Conservation (phyloP, 345 rosid species). For the Anastatica hierochuntica region DNA sequence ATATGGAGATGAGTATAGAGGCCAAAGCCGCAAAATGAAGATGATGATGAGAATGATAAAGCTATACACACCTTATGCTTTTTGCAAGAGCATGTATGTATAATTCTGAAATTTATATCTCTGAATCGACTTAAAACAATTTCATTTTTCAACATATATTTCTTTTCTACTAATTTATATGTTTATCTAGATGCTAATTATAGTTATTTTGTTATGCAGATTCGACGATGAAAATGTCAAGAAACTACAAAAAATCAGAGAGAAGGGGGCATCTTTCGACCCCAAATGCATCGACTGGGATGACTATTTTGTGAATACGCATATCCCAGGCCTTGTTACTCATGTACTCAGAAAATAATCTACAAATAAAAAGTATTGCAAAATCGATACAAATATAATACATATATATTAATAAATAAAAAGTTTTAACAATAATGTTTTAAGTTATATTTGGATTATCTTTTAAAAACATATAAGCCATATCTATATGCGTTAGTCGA, state of each 20-base stretch:
- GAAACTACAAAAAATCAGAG: conserved; percentile 23
- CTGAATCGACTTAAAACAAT: too few relatives aligned
- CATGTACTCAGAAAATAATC: conserved; percentile 34
- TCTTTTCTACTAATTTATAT: not conserved
- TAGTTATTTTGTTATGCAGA: conserved; percentile 20
- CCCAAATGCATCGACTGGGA: conserved; percentile 57
- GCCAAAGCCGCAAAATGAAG: conserved; percentile 22
- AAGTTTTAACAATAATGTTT: too few relatives aligned
- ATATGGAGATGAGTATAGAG: conserved; percentile 12
- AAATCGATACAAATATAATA: too few relatives aligned
- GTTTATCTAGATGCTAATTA: not conserved
- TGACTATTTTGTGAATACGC: conserved; percentile 40
- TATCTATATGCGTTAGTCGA: too few relatives aligned
- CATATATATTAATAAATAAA: too few relatives aligned
- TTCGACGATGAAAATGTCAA: conserved; percentile 59
- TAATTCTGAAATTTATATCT: not conserved
- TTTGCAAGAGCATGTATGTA: conserved; percentile 70
- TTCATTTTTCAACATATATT: too few relatives aligned
- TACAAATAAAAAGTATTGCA: too few relatives aligned
- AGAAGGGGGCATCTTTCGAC: conserved; percentile 34
- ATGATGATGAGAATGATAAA: conserved; percentile 55
- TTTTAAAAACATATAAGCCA: too few relatives aligned
- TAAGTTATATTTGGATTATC: too few relatives aligned
- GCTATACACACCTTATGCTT: conserved; percentile 71
- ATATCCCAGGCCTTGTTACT: conserved; percentile 54